Percentiles rank a stretch among this genome's conserved stretches.
phyloP scores from a whole-genome alignment of 2,329 filamentous ascomycete species.

The Pseudonectria buxi region DNA sequence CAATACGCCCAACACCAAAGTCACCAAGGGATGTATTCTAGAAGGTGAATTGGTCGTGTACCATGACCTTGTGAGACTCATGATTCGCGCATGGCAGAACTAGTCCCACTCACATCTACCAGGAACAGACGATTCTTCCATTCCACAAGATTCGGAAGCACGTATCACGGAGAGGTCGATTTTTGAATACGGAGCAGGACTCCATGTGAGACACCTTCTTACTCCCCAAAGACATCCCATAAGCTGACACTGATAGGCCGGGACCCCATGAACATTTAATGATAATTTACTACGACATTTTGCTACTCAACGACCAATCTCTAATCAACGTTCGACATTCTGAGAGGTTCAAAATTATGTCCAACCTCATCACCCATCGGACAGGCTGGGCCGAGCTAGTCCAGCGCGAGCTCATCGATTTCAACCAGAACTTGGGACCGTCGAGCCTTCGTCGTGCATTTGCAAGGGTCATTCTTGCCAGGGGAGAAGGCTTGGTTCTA shows the following conservation, averaged over 20 bases:
- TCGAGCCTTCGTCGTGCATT: conserved; percentile 57
- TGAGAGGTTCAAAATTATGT: conserved; percentile 54
- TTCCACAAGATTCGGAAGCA: conserved; percentile 83
- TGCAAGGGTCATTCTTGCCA: conserved; percentile 55
- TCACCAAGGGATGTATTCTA: conserved; percentile 65
- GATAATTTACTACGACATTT: conserved; percentile 55
- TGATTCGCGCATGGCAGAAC: background rate
- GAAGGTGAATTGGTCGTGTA: conserved; percentile 81
- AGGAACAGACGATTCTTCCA: conserved; percentile 57
- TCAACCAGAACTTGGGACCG: conserved; percentile 45
- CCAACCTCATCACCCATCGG: conserved; percentile 42
- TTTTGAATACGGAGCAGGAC: conserved; percentile 61
- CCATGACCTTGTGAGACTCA: conserved; percentile 47
- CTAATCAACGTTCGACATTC: conserved; percentile 47
- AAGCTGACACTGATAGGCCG: conserved; percentile 31
- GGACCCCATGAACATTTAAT: conserved; percentile 50
- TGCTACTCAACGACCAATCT: conserved; percentile 48
- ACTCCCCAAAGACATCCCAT: too few relatives aligned
- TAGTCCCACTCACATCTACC: conserved; percentile 6
- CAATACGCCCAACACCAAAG: conserved; percentile 47
- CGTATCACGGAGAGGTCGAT: conserved; percentile 63
- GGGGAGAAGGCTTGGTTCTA: conserved; percentile 73
- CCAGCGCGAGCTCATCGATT: conserved; percentile 61
- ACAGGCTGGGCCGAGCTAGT: conserved; percentile 61
- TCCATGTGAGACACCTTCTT: conserved; percentile 47